Percentiles rank a stretch among this genome's conserved stretches.
These are phyloP conservation scores for Oryza glaberrima DNA, from an alignment of 176 grass and related monocot genomes.

Conservation along the genomic window DNA sequence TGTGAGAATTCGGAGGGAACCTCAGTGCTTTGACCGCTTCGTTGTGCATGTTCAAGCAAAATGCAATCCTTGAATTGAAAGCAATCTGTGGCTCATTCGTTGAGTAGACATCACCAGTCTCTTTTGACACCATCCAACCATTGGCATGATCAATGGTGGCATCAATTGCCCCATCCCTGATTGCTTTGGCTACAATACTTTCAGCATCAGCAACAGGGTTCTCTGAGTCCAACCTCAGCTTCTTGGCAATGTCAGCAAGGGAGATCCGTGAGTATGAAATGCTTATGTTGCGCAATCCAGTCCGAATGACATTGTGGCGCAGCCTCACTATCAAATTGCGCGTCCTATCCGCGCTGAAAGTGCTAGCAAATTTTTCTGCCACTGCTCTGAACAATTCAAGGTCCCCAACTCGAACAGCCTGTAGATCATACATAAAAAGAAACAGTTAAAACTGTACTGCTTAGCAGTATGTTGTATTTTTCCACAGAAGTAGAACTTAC, in stretches of 20 bases:
- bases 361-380: slow-evolving; percentile 70
- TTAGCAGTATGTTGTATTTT: neutral
- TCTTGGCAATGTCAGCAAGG: slow-evolving; percentile 78
- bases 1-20: slow-evolving; percentile 81
- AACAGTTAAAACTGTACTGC: neutral
- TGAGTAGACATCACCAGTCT: slow-evolving; percentile 80
- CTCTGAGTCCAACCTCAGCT: slow-evolving; percentile 69
- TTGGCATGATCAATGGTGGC: slow-evolving; percentile 83
- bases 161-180: slow-evolving; percentile 83
- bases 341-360: slow-evolving; percentile 78
- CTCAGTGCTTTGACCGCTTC: slow-evolving; percentile 77
- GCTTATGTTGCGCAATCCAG: slow-evolving; percentile 84
- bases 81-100: slow-evolving; percentile 87
- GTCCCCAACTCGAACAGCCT: slow-evolving; percentile 89
- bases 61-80: slow-evolving; percentile 80
- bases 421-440: slow-evolving; percentile 40
- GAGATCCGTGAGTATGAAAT: slow-evolving; percentile 84
- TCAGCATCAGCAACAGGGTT: slow-evolving; percentile 78
- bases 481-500: slow-evolving; percentile 37
- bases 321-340: slow-evolving; percentile 77
- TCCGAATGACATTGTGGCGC: slow-evolving; percentile 87
- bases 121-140: slow-evolving; percentile 80
- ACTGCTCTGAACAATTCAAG: slow-evolving; percentile 75
- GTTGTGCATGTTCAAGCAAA: slow-evolving; percentile 94
- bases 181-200: slow-evolving; percentile 82